Evolutionary conservation across 2,329 filamentous ascomycete species (phyloP), one percentile per base, ranked within the genome.

Genomic region (Pseudofabraea citricarpa): DNA sequence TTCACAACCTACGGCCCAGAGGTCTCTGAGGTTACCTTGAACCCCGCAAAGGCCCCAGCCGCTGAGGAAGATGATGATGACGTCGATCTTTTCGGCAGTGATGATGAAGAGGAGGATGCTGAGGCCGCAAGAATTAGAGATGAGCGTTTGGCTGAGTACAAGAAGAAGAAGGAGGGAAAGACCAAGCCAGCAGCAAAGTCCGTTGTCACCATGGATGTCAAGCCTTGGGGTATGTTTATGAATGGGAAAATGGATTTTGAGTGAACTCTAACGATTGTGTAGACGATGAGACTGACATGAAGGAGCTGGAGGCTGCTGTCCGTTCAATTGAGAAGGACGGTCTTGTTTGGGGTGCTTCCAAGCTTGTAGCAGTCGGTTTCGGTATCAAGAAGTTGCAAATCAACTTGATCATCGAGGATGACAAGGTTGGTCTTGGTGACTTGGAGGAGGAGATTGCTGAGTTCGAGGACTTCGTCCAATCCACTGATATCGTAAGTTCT

Each of bases 371-470:
- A 56, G 84, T 98, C 61, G 91, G 90, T 63, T 98, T 88, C 79
- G 93, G 93, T 78, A 94, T 98, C 78, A 93, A 87, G 80, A 97
- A 97, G 82, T 83, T 98, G 53, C 91, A 97, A 81, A 95, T 98
- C 77, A 97, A 88, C 84, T 72, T 97, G 58, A 90, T 97, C 60
- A 75, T 97, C 55, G 93, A 97, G 78, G 93, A 98, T 67, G 91
- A 97, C 56, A 96, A 96, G 81, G 70, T 98, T 65, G 90, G 87
- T 56, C 68, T 87, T 54, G 80, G 85, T 58, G 91, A 96, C 52
- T 83, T 98, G 57, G 81, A 95, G 78, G 82, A 88, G 66, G 63
- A 87, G 75, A 94, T 97, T 61, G 79, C 81, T 18, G 87, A 79
- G 57, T 79, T 90, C 61, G 93, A 97, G 76, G 93, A 98, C 68